Evolutionary conservation across 805 yeast species (phyloP), one percentile per base, ranked within the genome.

Genomic region (Candida parachauliodes): DNA sequence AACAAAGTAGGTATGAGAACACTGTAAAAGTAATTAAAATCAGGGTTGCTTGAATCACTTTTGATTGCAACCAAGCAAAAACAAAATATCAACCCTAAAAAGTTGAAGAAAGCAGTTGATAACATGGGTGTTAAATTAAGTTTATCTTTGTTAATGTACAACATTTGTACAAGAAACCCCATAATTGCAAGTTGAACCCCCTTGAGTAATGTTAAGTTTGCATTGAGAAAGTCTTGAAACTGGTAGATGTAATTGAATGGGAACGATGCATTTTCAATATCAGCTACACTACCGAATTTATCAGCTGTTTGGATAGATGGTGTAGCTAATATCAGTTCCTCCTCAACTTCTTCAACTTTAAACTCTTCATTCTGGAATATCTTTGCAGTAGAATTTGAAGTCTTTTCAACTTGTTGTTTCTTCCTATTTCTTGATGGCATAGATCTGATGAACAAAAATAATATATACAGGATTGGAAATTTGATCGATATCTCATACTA

Each of bases 141-240:
- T 20, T 38, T 41, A 5, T 42, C 45, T 18, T 49, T 39, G n/a
- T 45, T 43, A 5, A 57, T 37, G 42, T 62, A 65, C 21, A 56
- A 39, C 12, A 68, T 48, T 45, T 68, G 63, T 20, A 47, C 18
- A 11, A 60, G 21, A 45, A 59, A 68, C 8, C 47, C 42, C 22
- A 62, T 39, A 21, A 57, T 50, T 42, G 66, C 43, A 26, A 62
- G 8, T 43, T 68, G 69, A 6, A 60, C 52, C 36, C 59, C 57
- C 30, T 51, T 57, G n/a, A 54, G 32, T 25, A 58, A 46, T 10
- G 49, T 49, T 51, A 68, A 41, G 25, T 60, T 47, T 4, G 55
- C 63, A 40, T 66, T 67, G 30, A 66, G 46, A 37, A 59, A 65
- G 37, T 68, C 74, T 41, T 68, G 74, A 12, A 53, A 42, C 10